These are phyloP conservation scores for Sporobolomyces pararoseus DNA, from an alignment of 768 basidiomycete genomes.

Conservation along the genomic window DNA sequence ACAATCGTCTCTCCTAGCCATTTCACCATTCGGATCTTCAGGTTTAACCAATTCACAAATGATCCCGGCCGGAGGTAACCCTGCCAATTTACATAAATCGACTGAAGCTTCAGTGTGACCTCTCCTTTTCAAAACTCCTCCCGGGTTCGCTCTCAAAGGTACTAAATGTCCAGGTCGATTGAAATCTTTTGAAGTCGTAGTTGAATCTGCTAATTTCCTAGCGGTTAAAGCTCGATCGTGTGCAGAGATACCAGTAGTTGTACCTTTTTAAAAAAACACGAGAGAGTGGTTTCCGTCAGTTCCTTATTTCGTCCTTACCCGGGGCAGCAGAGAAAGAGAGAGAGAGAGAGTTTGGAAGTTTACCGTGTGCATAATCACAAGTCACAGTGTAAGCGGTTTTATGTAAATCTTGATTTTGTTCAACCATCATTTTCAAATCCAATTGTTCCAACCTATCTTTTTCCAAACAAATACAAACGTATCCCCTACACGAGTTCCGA, in stretches of 20 bases:
- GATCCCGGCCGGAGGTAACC: slow-evolving; percentile 67
- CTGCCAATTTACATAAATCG: slow-evolving; percentile 73
- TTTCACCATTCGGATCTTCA: slow-evolving; percentile 77
- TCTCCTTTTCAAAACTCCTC: slow-evolving; percentile 77
- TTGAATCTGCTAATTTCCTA: slow-evolving; percentile 65
- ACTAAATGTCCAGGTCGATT: slow-evolving; percentile 93
- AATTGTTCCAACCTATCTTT: slow-evolving; percentile 69
- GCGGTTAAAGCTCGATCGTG: slow-evolving; percentile 87
- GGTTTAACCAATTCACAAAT: slow-evolving; percentile 90
- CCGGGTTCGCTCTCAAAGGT: slow-evolving; percentile 77
- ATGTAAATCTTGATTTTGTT: slow-evolving; percentile 80
- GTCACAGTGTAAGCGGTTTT: slow-evolving; percentile 94
- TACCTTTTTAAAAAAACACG: slow-evolving; percentile 55
- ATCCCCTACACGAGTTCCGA: slow-evolving; percentile 68
- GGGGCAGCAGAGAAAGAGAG: neutral
- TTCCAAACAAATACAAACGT: slow-evolving; percentile 83
- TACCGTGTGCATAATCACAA: slow-evolving; percentile 88
- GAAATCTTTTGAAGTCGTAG: slow-evolving; percentile 64
- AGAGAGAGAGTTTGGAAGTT: slow-evolving; percentile 45
- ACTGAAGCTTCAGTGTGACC: slow-evolving; percentile 91
- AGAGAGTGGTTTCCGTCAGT: too few species aligned
- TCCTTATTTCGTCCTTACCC: neutral
- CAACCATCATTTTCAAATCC: slow-evolving; percentile 89
- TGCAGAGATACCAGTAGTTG: slow-evolving; percentile 93
- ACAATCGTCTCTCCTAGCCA: slow-evolving; percentile 94